Evolutionary conservation across 768 basidiomycete species (phyloP).

Genomic region (Mycena olivaceomarginata): DNA sequence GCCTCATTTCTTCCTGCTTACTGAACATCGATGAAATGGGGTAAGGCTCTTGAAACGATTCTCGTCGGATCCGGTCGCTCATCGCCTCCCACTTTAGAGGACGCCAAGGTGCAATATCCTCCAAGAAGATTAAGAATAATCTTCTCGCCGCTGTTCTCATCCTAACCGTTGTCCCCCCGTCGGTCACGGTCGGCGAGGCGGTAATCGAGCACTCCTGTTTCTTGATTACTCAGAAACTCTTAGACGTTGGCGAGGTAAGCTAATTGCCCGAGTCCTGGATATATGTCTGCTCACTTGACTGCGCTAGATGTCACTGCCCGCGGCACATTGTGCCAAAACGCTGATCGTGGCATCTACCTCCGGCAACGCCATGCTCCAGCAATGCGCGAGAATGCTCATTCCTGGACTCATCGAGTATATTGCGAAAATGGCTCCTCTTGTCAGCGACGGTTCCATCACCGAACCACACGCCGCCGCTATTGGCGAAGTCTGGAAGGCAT

Average conservation of each 20-base stretch:
- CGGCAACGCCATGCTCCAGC: constrained; percentile 80
- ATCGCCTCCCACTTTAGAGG: constrained; percentile 69
- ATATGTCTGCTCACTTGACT: no score
- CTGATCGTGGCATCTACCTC: constrained; percentile 83
- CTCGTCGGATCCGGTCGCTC: constrained; percentile 11
- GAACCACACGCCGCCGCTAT: constrained; percentile 74
- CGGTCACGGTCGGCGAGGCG: constrained; percentile 66
- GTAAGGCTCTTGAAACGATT: constrained; percentile 62
- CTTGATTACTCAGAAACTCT: constrained; percentile 83
- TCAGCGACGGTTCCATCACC: constrained; percentile 73
- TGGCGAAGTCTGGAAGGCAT: constrained; percentile 89
- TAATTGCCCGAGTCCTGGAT: not conserved
- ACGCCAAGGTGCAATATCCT: constrained; percentile 84
- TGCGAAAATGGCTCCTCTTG: constrained; percentile 77
- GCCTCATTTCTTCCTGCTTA: constrained; percentile 52
- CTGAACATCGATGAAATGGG: constrained; percentile 95
- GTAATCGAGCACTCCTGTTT: no score
- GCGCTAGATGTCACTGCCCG: constrained; percentile 83
- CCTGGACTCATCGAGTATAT: constrained; percentile 91
- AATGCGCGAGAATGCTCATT: constrained; percentile 82
- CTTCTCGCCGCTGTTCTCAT: constrained; percentile 90
- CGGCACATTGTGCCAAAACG: constrained; percentile 91
- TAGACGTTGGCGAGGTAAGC: constrained; percentile 81
- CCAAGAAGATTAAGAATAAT: constrained; percentile 93
- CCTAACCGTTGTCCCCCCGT: constrained; percentile 84